Evolutionary conservation across 768 basidiomycete genomes (phyloP), one percentile per base, ranked within the genome.

Genomic region (Tricholomella constricta): DNA sequence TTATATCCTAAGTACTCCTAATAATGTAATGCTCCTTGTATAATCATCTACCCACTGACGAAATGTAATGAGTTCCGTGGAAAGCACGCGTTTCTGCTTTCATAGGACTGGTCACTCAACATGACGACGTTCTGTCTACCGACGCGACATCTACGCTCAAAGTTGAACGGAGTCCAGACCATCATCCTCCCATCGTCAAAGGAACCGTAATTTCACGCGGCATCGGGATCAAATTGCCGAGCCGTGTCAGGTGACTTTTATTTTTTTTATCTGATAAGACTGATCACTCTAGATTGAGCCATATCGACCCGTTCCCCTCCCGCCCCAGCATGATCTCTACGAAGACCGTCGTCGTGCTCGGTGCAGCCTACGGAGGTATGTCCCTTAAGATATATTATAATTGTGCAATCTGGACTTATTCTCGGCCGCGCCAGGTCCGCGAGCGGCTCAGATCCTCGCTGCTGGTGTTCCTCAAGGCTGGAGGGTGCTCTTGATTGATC

Each of bases 401-500:
- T 14, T 19, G 11, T 9, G 11, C 7, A 22, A 6, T 36, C n/a
- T 23, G 22, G 6, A 14, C 2, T n/a, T 9, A n/a, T 23, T 4
- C 19, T 36, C 19, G 4, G 31, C 10, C 12, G 45, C 71, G 59
- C 50, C 51, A 82, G 82, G 83, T 26, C 71, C 72, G 23, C 72
- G 74, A 35, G 81, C 79, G 0, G 77, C 80, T 4, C 77, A 78
- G 50, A 38, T 80, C 15, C 74, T 86, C 31, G 76, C 78, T 7
- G 67, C 76, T 8, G 70, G 69, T 11, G 63, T 85, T 15, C 82
- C 83, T 4, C 65, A 70, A 12, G 78, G 67, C 14, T 82, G 83
- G 81, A 73, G 77, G 23, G 71, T 87, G 22, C 70, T 85, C 4
- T 64, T 85, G 11, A 72, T 86, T 32, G 84, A 86, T 56, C 70